Percentiles rank a stretch among this genome's conserved stretches.
phyloP scores from a whole-genome alignment of 148 eudicot species.

The Diospyros lotus region DNA sequence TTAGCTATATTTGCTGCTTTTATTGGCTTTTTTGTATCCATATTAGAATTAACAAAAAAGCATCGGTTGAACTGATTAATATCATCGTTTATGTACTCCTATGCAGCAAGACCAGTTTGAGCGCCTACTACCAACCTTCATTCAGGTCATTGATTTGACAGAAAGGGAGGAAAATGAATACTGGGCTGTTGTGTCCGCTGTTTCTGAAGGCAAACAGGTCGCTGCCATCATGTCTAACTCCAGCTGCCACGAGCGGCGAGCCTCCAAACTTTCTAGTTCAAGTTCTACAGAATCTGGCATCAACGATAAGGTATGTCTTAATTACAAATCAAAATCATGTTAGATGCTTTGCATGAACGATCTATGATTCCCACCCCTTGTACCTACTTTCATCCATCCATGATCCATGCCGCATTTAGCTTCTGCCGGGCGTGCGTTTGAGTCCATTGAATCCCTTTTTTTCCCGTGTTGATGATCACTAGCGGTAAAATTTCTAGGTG shows the following conservation, averaged over 20 bases:
- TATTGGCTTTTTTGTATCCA: too few relatives aligned
- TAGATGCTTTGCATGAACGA: too few relatives aligned
- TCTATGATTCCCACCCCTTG: too few relatives aligned
- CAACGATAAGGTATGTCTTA: constrained; percentile 66
- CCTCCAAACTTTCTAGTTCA: constrained; percentile 16
- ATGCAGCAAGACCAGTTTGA: constrained; percentile 93
- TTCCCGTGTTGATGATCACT: not conserved
- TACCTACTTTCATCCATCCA: too few relatives aligned
- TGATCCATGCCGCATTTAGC: not conserved
- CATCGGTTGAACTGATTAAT: not conserved
- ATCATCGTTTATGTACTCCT: not conserved
- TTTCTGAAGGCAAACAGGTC: constrained; percentile 66
- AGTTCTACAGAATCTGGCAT: constrained; percentile 50
- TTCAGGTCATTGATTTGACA: constrained; percentile 79
- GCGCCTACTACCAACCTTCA: constrained; percentile 83
- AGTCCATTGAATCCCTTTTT: not conserved
- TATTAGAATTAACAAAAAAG: not conserved
- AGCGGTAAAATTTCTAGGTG: constrained; percentile 38
- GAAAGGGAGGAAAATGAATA: constrained; percentile 70
- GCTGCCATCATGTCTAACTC: constrained; percentile 37
- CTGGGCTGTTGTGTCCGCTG: constrained; percentile 77
- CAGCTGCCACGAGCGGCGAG: constrained; percentile 28
- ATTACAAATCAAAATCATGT: too few relatives aligned
- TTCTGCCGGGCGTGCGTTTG: not conserved
- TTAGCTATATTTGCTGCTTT: not conserved